These are phyloP conservation scores for Fusarium pseudoanthophilum DNA, from an alignment of 2,329 filamentous ascomycete species.

Conservation along the genomic window DNA sequence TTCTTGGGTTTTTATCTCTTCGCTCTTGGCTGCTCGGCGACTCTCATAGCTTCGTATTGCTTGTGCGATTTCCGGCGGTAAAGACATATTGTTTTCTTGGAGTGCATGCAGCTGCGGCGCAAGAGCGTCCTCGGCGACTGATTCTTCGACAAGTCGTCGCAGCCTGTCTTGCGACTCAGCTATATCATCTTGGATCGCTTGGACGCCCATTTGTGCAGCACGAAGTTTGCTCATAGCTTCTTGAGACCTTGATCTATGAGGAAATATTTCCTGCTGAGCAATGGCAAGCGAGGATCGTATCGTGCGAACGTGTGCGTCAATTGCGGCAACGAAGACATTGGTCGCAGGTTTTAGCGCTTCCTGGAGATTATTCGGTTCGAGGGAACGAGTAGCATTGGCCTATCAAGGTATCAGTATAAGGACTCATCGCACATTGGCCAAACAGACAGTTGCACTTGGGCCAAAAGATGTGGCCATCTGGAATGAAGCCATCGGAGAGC, in stretches of 20 bases:
- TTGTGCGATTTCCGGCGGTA: slow-evolving; percentile 44
- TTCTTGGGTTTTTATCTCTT: slow-evolving; percentile 44
- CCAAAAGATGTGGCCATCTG: slow-evolving; percentile 42
- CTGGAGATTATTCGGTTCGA: slow-evolving; percentile 37
- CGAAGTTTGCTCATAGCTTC: slow-evolving; percentile 40
- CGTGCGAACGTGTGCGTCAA: slow-evolving; percentile 40
- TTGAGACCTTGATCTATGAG: slow-evolving; percentile 42
- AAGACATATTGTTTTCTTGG: slow-evolving; percentile 43
- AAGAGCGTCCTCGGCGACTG: slow-evolving; percentile 39
- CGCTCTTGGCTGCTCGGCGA: slow-evolving; percentile 39
- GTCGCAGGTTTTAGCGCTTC: slow-evolving; percentile 41
- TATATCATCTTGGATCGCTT: slow-evolving; percentile 38
- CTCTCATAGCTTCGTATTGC: slow-evolving; percentile 43
- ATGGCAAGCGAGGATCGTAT: slow-evolving; percentile 38
- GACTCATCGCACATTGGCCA: neutral
- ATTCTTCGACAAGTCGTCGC: slow-evolving; percentile 37
- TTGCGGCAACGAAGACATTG: slow-evolving; percentile 31
- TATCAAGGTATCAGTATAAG: slow-evolving; percentile 9
- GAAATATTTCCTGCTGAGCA: slow-evolving; percentile 44
- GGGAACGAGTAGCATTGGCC: slow-evolving; percentile 32
- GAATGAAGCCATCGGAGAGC: slow-evolving; percentile 45
- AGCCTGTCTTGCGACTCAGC: slow-evolving; percentile 33
- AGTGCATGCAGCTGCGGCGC: slow-evolving; percentile 44
- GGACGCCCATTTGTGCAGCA: slow-evolving; percentile 30
- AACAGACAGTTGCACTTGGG: slow-evolving; percentile 32